phyloP scores from a whole-genome alignment of 2,329 filamentous ascomycete species.

The Calonectria leucothoes region DNA sequence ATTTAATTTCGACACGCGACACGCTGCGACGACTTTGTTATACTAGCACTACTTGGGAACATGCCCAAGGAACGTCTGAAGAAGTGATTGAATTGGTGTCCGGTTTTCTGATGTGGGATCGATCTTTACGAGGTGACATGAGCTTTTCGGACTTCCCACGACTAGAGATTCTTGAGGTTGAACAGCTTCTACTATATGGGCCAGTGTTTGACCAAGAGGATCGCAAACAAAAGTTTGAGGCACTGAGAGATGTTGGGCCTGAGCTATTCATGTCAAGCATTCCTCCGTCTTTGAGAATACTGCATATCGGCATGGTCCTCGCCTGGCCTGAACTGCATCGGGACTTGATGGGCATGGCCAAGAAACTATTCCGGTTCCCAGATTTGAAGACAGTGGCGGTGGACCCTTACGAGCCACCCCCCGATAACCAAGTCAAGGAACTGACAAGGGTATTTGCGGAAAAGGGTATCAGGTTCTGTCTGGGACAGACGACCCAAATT shows the following conservation, averaged over 20 bases:
- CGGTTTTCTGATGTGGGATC: constrained; percentile 39
- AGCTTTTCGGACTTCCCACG: constrained; percentile 40
- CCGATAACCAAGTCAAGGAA: constrained; percentile 32
- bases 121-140: constrained; percentile 35
- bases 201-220: constrained; percentile 39
- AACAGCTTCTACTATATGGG: constrained; percentile 42
- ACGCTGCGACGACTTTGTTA: constrained; percentile 40
- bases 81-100: constrained; percentile 41
- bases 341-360: constrained; percentile 36
- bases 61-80: constrained; percentile 34
- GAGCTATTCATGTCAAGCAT: constrained; percentile 42
- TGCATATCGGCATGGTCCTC: constrained; percentile 42
- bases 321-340: constrained; percentile 42
- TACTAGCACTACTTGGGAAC: constrained; percentile 40
- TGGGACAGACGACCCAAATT: constrained; percentile 39
- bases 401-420: constrained; percentile 38
- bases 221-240: constrained; percentile 28
- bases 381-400: constrained; percentile 37
- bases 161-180: constrained; percentile 42
- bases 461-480: constrained; percentile 32
- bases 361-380: constrained; percentile 37
- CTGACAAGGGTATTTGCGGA: constrained; percentile 30
- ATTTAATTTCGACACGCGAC: constrained; percentile 29
- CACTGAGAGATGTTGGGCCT: constrained; percentile 30
- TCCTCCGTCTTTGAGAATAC: constrained; percentile 34